A percentile compares a stretch with the other conserved stretches of the same genome.
Conservation (phyloP, 2,329 filamentous ascomycete species). For the Fusarium fujikuroi region DNA sequence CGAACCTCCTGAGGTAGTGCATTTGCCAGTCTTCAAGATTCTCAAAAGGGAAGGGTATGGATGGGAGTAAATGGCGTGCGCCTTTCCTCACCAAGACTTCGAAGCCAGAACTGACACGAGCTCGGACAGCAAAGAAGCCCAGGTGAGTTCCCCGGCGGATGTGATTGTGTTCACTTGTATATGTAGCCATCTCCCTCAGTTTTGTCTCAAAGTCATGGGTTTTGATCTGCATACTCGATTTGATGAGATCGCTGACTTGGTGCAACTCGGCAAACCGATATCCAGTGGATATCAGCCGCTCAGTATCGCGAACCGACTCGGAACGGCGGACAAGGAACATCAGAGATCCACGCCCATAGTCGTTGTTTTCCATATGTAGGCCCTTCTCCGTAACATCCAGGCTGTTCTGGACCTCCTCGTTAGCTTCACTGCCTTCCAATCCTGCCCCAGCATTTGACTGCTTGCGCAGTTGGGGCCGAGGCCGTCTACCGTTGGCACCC, state of each 20-base stretch:
- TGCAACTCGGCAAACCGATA: slow-evolving; percentile 80
- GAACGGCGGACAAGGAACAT: slow-evolving; percentile 80
- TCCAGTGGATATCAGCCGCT: slow-evolving; percentile 74
- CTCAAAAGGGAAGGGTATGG: slow-evolving; percentile 63
- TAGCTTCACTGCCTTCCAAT: slow-evolving; percentile 15
- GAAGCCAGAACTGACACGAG: slow-evolving; percentile 65
- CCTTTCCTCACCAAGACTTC: slow-evolving; percentile 70
- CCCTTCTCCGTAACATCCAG: slow-evolving; percentile 57
- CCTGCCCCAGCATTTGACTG: slow-evolving; percentile 19
- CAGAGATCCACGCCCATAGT: slow-evolving; percentile 77
- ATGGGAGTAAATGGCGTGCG: slow-evolving; percentile 69
- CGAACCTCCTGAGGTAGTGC: slow-evolving; percentile 63
- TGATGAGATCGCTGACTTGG: slow-evolving; percentile 75
- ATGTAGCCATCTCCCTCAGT: slow-evolving; percentile 72
- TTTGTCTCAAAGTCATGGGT: slow-evolving; percentile 68
- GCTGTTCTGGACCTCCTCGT: slow-evolving; percentile 37
- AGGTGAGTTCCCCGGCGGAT: slow-evolving; percentile 65
- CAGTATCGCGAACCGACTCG: slow-evolving; percentile 65
- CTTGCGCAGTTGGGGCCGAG: slow-evolving; percentile 29
- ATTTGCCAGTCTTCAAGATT: slow-evolving; percentile 65
- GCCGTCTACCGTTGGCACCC: slow-evolving; percentile 52
- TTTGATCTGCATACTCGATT: slow-evolving; percentile 79
- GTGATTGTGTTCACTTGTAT: slow-evolving; percentile 59
- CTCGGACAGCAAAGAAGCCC: slow-evolving; percentile 67
- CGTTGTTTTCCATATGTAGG: slow-evolving; percentile 41